Base-by-base conservation (phyloP, 2,329 filamentous ascomycete genomes). In the Fusarium sp. region DNA sequence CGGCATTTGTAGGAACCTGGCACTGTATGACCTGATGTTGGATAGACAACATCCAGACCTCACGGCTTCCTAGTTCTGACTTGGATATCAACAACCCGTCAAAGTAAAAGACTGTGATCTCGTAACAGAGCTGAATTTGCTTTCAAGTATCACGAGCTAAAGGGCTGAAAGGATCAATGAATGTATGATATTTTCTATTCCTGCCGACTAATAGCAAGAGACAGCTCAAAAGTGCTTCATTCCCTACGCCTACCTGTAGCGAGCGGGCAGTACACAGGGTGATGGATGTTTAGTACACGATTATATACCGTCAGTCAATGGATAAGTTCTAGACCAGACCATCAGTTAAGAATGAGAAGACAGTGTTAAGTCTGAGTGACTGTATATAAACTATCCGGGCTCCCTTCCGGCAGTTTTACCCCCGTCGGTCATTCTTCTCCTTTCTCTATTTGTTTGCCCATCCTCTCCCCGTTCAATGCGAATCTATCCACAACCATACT, bases 401-500 rank as follows among this genome's bases (percentile, higher is more conserved):
- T 35, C 50, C 45, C 16, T 52, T 52, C 48, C 4, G 5, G 2
- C 24, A 7, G 24, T n/a, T n/a, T n/a, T 10, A 13, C 13, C 48
- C 6, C 59, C 57, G 8, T 58, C 29, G 10, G 14, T 24, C 20
- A 14, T 18, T 58, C 20, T 13, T 52, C 33, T 39, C 11, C n/a
- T 41, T 27, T 22, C 6, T 9, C 27, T n/a, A n/a, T n/a, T n/a
- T n/a, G n/a, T n/a, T n/a, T n/a, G n/a, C n/a, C n/a, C n/a, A n/a
- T n/a, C n/a, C n/a, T n/a, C 6, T 9, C 27, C 4, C 39, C n/a
- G 5, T 16, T 24, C 22, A 27, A 20, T 13, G 10, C 16, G 22
- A 35, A 24, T 14, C 22, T 29, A 66, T 43, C 77, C n/a, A n/a
- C n/a, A n/a, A 84, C 71, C 64, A 87, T 87, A 85, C 83, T 81